Conservation (phyloP, 1,284 basidiomycete species). For the Heterobasidion parviporum region DNA sequence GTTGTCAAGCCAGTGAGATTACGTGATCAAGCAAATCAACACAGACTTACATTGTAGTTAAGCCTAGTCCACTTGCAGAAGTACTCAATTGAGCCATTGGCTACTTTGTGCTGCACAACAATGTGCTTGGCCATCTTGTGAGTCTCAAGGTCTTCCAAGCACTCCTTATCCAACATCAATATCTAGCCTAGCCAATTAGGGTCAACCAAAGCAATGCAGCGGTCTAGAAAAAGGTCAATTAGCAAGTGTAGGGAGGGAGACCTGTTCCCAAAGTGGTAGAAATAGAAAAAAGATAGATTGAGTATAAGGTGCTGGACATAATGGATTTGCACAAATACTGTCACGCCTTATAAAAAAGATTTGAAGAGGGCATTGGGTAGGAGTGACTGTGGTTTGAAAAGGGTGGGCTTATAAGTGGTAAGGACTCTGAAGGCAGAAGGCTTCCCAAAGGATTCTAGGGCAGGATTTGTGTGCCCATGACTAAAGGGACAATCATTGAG, state of each 20-base stretch:
- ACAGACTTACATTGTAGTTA: no score
- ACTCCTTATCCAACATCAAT: no score
- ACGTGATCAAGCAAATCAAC: no score
- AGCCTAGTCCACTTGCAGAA: no score
- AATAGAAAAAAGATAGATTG: slow-evolving; percentile 65
- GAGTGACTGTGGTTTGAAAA: slow-evolving; percentile 21
- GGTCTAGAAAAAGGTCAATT: slow-evolving; percentile 32
- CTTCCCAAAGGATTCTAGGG: slow-evolving; percentile 27
- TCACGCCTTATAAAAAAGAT: slow-evolving; percentile 19
- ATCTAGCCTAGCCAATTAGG: slow-evolving; percentile 23
- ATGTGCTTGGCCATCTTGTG: no score
- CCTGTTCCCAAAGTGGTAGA: slow-evolving; percentile 47
- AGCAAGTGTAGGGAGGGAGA: slow-evolving; percentile 48
- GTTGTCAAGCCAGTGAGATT: no score
- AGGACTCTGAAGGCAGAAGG: slow-evolving; percentile 25
- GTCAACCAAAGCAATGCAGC: slow-evolving; percentile 37
- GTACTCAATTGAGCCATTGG: no score
- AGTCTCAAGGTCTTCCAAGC: no score
- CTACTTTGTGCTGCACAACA: no score
- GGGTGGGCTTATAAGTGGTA: slow-evolving; percentile 26
- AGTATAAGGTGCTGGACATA: slow-evolving; percentile 55
- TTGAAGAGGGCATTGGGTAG: slow-evolving; percentile 17
- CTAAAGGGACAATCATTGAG: slow-evolving; percentile 6
- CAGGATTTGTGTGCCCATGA: slow-evolving; percentile 21
- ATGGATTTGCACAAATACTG: no score